Conservation (phyloP, 2,329 filamentous ascomycete genomes). For the Aspergillus proliferans region DNA sequence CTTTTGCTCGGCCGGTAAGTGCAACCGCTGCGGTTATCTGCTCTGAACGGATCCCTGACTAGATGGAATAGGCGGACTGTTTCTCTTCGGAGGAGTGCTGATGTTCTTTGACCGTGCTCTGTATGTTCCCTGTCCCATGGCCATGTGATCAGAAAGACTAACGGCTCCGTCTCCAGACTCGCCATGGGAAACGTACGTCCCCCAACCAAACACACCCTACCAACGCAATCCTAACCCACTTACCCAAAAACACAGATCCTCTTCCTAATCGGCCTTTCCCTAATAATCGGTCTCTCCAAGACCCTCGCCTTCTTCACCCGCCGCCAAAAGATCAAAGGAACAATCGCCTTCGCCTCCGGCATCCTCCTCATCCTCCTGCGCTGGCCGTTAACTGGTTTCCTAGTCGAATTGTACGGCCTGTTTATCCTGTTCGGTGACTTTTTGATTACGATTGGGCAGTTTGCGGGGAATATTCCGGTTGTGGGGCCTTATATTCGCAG, state of each 20-base stretch:
- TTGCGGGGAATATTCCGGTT: constrained; percentile 76
- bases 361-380: constrained; percentile 78
- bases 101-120: constrained; percentile 98
- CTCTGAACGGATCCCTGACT: constrained; percentile 6
- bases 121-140: constrained; percentile 46
- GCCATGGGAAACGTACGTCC: constrained; percentile 87
- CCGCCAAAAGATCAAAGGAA: constrained; percentile 86
- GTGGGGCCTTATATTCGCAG: constrained; percentile 79
- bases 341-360: constrained; percentile 76
- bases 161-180: constrained; percentile 51
- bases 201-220: constrained; percentile 1
- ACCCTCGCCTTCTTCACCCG: constrained; percentile 92
- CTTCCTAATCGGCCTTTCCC: constrained; percentile 91
- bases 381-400: constrained; percentile 88
- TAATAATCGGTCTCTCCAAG: constrained; percentile 89
- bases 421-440: constrained; percentile 94
- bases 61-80: constrained; percentile 67
- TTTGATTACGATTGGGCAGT: constrained; percentile 82
- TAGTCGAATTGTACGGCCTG: constrained; percentile 88
- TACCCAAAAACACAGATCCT: constrained; percentile 61
- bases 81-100: constrained; percentile 87
- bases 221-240: constrained; percentile 1
- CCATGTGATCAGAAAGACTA: constrained; percentile 1
- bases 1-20: constrained; percentile 95
- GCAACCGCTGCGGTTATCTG: constrained; percentile 10